Evolutionary conservation across 139 green algal genomes (phyloP), one percentile per base, ranked within the genome.

Genomic region (Coelastrella sp.): DNA sequence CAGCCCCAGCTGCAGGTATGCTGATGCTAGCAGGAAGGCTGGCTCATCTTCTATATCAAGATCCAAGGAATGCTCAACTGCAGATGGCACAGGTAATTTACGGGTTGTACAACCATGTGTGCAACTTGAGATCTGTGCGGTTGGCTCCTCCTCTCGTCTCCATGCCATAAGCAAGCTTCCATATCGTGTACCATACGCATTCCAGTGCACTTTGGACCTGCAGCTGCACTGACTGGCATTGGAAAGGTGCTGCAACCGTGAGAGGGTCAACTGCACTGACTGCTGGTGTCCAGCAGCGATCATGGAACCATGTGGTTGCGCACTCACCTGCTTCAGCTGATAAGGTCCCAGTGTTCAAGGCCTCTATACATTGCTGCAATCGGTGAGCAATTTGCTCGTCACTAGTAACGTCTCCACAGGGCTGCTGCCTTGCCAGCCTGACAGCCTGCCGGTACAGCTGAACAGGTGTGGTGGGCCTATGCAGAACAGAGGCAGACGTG

Each of bases 11-110:
- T 84, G 60, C 41, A 88, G 30, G 45, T 86, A 81, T 17, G 50
- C 60, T 35, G 37, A 48, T 4, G 86, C 86, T 32, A 90, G 75
- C 32, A 90, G 75, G 59, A 86, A 90, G 2, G 45, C 23, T 0
- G 75, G 75, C 51, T 90, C 86, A 50, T 90, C 86, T n/a, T 74
- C 40, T 6, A 90, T 66, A 30, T 79, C 81, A 21, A 90, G 75
- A 67, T 90, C 86, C 37, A 88, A 27, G 30, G 57, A 86, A 43
- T 90, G 86, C 32, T 51, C 64, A 35, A 86, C 74, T 79, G 43
- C 15, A 64, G 8, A 0, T 9, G 2, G 9, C 7, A 64, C 53
- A n/a, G 30, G 45, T n/a, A n/a, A n/a, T n/a, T n/a, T n/a, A n/a
- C n/a, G n/a, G n/a, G n/a, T n/a, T n/a, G n/a, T n/a, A n/a, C n/a